These are phyloP conservation scores for Geoglossum glabrum DNA, from an alignment of 495 filamentous ascomycete species.

Conservation along the genomic window DNA sequence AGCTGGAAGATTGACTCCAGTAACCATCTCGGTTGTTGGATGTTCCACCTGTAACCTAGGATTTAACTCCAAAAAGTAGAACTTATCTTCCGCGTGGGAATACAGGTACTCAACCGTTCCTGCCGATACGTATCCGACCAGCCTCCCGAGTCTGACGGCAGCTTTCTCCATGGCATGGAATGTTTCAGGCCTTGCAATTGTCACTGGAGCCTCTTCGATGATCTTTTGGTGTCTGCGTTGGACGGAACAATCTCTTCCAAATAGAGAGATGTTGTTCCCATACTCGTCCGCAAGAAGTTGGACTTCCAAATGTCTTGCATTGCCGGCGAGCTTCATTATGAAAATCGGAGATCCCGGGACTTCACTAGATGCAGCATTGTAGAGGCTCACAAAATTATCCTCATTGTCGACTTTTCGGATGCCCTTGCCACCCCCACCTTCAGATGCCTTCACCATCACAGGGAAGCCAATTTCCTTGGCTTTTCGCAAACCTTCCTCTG, in stretches of 20 bases:
- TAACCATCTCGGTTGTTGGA: slow-evolving; percentile 98
- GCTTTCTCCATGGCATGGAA: slow-evolving; percentile 96
- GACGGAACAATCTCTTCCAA: slow-evolving; percentile 96
- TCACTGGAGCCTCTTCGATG: slow-evolving; percentile 96
- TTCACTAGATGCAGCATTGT: slow-evolving; percentile 89
- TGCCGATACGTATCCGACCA: slow-evolving; percentile 96
- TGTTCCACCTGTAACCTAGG: slow-evolving; percentile 98
- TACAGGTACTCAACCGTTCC: slow-evolving; percentile 99
- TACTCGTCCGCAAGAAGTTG: slow-evolving; percentile 97
- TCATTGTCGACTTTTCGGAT: slow-evolving; percentile 88
- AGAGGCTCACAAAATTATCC: slow-evolving; percentile 63
- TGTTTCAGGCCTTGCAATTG: slow-evolving; percentile 69
- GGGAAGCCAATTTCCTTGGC: slow-evolving; percentile 89
- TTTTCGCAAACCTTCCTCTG: slow-evolving; percentile 72
- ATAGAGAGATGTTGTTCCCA: slow-evolving; percentile 97
- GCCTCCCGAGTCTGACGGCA: slow-evolving; percentile 74
- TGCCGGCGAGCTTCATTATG: slow-evolving; percentile 98
- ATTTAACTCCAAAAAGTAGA: slow-evolving; percentile 98
- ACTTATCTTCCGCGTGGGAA: slow-evolving; percentile 94
- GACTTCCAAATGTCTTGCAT: slow-evolving; percentile 90
- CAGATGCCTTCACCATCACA: slow-evolving; percentile 99
- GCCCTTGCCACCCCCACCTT: slow-evolving; percentile 98
- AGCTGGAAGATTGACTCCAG: slow-evolving; percentile 88
- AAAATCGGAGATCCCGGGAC: slow-evolving; percentile 99
- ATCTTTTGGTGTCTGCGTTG: slow-evolving; percentile 99